Evolutionary conservation across 768 basidiomycete genomes (phyloP).

Genomic region (Boletus subparvulus): DNA sequence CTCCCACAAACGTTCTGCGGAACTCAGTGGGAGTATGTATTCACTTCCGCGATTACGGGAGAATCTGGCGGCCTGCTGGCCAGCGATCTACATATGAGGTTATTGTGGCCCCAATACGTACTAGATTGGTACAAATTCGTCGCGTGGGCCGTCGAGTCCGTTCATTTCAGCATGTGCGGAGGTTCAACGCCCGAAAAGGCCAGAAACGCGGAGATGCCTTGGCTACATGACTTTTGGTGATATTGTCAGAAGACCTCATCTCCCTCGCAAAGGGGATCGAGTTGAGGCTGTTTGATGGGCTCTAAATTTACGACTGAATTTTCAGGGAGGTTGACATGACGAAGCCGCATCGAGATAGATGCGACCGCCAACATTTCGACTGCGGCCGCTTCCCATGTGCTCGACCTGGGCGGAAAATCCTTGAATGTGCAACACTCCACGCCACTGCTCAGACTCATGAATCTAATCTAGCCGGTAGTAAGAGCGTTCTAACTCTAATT

Average conservation of each 20-base stretch:
- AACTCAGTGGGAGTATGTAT: slow-evolving; percentile 6
- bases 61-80: slow-evolving; percentile 9
- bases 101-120: slow-evolving; percentile 20
- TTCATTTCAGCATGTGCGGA: slow-evolving; percentile 29
- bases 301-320: slow-evolving; percentile 14
- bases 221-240: slow-evolving; percentile 15
- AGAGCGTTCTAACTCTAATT: slow-evolving; percentile 31
- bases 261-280: slow-evolving; percentile 10
- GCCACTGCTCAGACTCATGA: slow-evolving; percentile 23
- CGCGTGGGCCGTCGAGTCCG: slow-evolving; percentile 23
- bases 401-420: slow-evolving; percentile 8
- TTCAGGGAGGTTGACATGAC: slow-evolving; percentile 23
- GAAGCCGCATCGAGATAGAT: neutral
- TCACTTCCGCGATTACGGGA: slow-evolving; percentile 34
- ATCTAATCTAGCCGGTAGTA: slow-evolving; percentile 30
- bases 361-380: too few species aligned
- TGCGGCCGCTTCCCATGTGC: slow-evolving; percentile 8
- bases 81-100: slow-evolving; percentile 25
- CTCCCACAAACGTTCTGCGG: slow-evolving; percentile 1
- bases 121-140: slow-evolving; percentile 11
- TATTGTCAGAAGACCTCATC: slow-evolving; percentile 19
- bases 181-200: slow-evolving; percentile 28
- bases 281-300: slow-evolving; percentile 4
- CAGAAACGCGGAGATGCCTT: slow-evolving; percentile 30
- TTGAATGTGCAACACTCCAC: slow-evolving; percentile 10